phyloP scores from a whole-genome alignment of 495 filamentous ascomycete species.

The Hyaloscypha bicolor region DNA sequence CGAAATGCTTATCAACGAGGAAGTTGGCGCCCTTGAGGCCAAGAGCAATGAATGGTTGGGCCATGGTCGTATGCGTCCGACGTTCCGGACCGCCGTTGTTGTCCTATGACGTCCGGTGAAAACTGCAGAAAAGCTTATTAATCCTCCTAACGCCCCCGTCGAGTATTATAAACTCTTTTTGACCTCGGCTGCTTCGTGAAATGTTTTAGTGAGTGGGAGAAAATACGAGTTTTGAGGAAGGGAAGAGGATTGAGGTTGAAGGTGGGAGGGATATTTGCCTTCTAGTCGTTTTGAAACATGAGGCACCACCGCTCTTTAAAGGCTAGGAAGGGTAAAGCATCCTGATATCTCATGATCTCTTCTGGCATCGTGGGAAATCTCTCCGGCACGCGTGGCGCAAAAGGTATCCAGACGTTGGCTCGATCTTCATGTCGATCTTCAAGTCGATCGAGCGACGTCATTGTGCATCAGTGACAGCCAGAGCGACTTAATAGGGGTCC shows the following conservation, averaged over 20 bases:
- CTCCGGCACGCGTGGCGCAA: background rate
- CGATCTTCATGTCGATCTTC: background rate
- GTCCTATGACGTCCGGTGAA: background rate
- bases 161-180: background rate
- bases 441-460: background rate
- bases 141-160: background rate
- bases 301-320: background rate
- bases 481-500: background rate
- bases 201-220: background rate
- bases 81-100: background rate
- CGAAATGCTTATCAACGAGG: constrained; percentile 26
- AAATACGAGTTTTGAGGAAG: too few species aligned
- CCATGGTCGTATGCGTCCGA: background rate
- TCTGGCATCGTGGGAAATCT: background rate
- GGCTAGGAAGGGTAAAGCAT: background rate
- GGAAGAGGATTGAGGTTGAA: background rate
- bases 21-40: constrained; percentile 22
- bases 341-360: background rate
- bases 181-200: background rate
- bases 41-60: constrained; percentile 12
- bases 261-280: background rate
- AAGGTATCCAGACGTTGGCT: background rate
- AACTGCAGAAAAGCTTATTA: background rate
- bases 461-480: background rate
- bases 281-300: background rate